These are phyloP conservation scores for Malus fusca DNA, from an alignment of 306 rosid genomes.

Conservation along the genomic window DNA sequence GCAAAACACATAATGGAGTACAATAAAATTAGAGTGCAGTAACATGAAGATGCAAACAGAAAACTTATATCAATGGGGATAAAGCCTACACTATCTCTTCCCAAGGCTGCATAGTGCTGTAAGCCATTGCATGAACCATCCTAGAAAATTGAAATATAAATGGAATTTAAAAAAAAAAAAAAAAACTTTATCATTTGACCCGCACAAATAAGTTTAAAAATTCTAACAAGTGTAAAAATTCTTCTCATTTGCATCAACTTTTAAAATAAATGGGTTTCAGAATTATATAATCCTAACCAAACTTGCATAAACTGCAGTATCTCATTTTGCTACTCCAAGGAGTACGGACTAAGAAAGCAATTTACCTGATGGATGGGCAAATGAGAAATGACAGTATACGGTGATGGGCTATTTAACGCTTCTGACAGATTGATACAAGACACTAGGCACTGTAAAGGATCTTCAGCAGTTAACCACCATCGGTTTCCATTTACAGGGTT, in stretches of 20 bases:
- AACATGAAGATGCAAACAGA: background rate
- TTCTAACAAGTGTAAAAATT: background rate
- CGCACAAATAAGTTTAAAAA: background rate
- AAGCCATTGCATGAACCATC: constrained; percentile 94
- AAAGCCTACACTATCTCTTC: constrained; percentile 63
- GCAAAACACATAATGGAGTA: background rate
- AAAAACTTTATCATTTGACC: background rate
- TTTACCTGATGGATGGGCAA: constrained; percentile 82
- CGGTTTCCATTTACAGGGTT: constrained; percentile 64
- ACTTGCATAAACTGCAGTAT: background rate
- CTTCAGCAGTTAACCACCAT: constrained; percentile 90
- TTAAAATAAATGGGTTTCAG: background rate
- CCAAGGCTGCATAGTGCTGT: constrained; percentile 88
- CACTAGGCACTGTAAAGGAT: constrained; percentile 84
- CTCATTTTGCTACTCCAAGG: too few relatives aligned
- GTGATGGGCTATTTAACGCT: constrained; percentile 70
- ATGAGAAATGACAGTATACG: constrained; percentile 59
- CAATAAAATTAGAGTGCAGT: background rate
- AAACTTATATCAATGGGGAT: background rate
- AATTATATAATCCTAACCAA: background rate
- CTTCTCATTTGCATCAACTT: background rate
- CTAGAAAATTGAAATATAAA: constrained; percentile 27
- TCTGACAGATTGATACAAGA: constrained; percentile 80
- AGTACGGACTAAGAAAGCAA: background rate
- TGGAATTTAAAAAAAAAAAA: background rate